phyloP scores from a whole-genome alignment of 2,329 filamentous ascomycete genomes.

The Phialemoniopsis sp. region DNA sequence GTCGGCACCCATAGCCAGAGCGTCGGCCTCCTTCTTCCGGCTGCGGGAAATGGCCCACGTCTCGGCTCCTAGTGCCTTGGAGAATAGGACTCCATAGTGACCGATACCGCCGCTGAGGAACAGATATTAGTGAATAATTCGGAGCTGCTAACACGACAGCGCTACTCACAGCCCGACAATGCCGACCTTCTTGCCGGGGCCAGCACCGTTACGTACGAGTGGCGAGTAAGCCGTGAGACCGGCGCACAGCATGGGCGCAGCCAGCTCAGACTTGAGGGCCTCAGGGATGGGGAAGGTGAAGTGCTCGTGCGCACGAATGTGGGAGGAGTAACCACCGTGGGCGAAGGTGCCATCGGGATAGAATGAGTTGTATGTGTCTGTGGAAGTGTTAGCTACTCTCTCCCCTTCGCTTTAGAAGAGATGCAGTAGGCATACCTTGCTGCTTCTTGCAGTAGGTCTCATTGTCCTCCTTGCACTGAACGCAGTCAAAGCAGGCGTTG shows the following conservation, averaged over 20 bases:
- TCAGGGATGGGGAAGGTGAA: conserved; percentile 75
- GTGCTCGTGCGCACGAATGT: conserved; percentile 60
- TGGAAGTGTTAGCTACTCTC: conserved; percentile 11
- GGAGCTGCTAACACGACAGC: too few species aligned
- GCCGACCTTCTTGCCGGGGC: conserved; percentile 74
- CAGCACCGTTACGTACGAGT: conserved; percentile 69
- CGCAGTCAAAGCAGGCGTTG: conserved; percentile 60
- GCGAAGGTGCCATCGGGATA: conserved; percentile 50
- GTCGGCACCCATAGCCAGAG: conserved; percentile 54
- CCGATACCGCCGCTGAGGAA: conserved; percentile 59
- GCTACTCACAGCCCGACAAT: conserved; percentile 55
- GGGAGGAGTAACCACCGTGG: conserved; percentile 50
- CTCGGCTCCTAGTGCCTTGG: conserved; percentile 62
- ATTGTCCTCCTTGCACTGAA: conserved; percentile 61
- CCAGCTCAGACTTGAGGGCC: conserved; percentile 54
- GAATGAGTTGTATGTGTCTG: conserved; percentile 54
- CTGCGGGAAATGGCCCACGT: conserved; percentile 58
- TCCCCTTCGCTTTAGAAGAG: too few species aligned
- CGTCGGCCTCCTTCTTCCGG: conserved; percentile 57
- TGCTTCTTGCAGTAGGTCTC: conserved; percentile 65
- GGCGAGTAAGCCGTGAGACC: conserved; percentile 79
- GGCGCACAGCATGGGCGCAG: conserved; percentile 80
- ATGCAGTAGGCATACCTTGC: conserved; percentile 7
- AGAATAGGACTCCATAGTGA: conserved; percentile 67
- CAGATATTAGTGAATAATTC: neutral